These are phyloP conservation scores for Colletotrichum lini DNA, from an alignment of 2,329 filamentous ascomycete genomes.

Conservation along the genomic window DNA sequence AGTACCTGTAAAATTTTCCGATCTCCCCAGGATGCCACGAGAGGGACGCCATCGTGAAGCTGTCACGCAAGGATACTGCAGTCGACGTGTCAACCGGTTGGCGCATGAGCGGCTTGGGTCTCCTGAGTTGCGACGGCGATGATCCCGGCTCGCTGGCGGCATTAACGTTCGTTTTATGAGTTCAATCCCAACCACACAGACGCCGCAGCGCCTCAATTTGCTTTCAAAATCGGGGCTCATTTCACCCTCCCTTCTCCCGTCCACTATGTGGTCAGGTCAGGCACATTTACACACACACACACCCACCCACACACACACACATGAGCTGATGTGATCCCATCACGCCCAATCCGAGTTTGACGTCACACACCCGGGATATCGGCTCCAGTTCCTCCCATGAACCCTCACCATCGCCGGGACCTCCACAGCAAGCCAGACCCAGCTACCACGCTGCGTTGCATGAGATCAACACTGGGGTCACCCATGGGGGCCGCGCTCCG, in stretches of 20 bases:
- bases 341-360: constrained; percentile 26
- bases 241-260: constrained; percentile 26
- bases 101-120: constrained; percentile 28
- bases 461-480: constrained; percentile 35
- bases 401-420: not conserved
- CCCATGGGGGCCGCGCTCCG: constrained; percentile 23
- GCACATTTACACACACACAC: too few relatives aligned
- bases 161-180: constrained; percentile 34
- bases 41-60: constrained; percentile 31
- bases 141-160: constrained; percentile 15
- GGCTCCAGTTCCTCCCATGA: constrained; percentile 13
- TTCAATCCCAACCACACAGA: constrained; percentile 38
- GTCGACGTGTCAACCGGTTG: constrained; percentile 39
- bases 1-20: constrained; percentile 3
- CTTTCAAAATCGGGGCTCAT: constrained; percentile 36
- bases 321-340: constrained; percentile 30
- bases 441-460: constrained; percentile 18
- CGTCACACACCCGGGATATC: constrained; percentile 37
- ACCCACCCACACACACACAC: too few relatives aligned
- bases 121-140: constrained; percentile 29
- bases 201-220: constrained; percentile 39
- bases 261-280: too few relatives aligned
- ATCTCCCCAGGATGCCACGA: constrained; percentile 31
- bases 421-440: constrained; percentile 19
- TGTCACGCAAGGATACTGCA: constrained; percentile 32